Percentiles rank a stretch among this genome's conserved stretches.
These are phyloP conservation scores for Termitomyces sp. DNA, from an alignment of 768 basidiomycete species.

Conservation along the genomic window DNA sequence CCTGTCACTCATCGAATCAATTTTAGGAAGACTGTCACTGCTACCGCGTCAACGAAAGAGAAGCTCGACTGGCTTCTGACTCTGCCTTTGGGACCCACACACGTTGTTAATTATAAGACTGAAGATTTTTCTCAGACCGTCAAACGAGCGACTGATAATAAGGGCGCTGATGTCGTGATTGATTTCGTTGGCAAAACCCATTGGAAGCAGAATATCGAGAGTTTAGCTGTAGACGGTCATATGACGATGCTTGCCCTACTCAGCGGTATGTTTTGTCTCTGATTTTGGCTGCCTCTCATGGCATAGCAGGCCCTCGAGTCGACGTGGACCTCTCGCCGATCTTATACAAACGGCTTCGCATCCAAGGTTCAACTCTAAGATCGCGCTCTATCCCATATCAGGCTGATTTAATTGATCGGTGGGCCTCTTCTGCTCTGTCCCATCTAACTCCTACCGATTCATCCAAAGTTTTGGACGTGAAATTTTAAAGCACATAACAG, in stretches of 20 bases:
- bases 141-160: constrained; percentile 57
- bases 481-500: constrained; percentile 54
- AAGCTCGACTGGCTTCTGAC: constrained; percentile 75
- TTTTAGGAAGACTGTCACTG: constrained; percentile 60
- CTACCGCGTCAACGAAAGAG: constrained; percentile 80
- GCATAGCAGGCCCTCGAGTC: constrained; percentile 42
- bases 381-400: constrained; percentile 75
- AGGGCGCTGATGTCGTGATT: constrained; percentile 79
- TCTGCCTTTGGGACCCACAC: constrained; percentile 64
- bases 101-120: constrained; percentile 80
- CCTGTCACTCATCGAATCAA: background rate
- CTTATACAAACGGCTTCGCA: constrained; percentile 77
- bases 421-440: constrained; percentile 8
- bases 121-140: constrained; percentile 74
- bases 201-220: constrained; percentile 67
- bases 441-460: background rate
- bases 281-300: background rate
- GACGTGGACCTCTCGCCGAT: constrained; percentile 58
- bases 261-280: constrained; percentile 46
- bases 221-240: constrained; percentile 64
- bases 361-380: constrained; percentile 86
- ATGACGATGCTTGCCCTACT: constrained; percentile 65
- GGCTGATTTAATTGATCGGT: constrained; percentile 59
- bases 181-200: constrained; percentile 80
- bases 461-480: constrained; percentile 45